These are phyloP conservation scores for Aristolochia fimbriata DNA, from an alignment of 164 flowering plant species.

Conservation along the genomic window DNA sequence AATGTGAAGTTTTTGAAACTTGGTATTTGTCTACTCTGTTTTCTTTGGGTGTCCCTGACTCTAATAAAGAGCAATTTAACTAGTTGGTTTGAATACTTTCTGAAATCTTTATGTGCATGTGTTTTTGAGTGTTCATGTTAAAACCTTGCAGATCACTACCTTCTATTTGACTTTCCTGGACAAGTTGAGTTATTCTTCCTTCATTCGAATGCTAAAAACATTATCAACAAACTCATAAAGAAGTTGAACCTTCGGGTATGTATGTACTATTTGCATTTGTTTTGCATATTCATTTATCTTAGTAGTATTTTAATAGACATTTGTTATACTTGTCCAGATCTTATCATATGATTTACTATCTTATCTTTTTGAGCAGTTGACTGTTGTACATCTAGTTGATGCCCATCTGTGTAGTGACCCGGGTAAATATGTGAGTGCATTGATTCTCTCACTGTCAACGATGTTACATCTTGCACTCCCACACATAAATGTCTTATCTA, in stretches of 20 bases:
- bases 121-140: too few species aligned
- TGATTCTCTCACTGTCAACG: slow-evolving; percentile 83
- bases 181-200: slow-evolving; percentile 93
- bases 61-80: too few species aligned
- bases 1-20: too few species aligned
- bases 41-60: too few species aligned
- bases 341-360: neutral
- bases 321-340: neutral
- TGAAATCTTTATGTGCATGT: too few species aligned
- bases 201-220: slow-evolving; percentile 73
- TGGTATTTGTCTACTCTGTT: too few species aligned
- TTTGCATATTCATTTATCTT: neutral
- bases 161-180: slow-evolving; percentile 95
- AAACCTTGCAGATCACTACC: slow-evolving; percentile 70
- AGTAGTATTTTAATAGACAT: neutral
- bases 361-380: slow-evolving; percentile 44
- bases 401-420: slow-evolving; percentile 96
- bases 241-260: slow-evolving; percentile 76
- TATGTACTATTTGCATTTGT: neutral
- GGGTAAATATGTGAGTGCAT: slow-evolving; percentile 84
- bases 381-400: slow-evolving; percentile 85
- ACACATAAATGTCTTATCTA: slow-evolving; percentile 88
- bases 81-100: too few species aligned
- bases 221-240: slow-evolving; percentile 67
- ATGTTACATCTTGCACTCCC: slow-evolving; percentile 95